Base-by-base conservation (phyloP, 2,329 filamentous ascomycete genomes). In the Curvularia lunata region DNA sequence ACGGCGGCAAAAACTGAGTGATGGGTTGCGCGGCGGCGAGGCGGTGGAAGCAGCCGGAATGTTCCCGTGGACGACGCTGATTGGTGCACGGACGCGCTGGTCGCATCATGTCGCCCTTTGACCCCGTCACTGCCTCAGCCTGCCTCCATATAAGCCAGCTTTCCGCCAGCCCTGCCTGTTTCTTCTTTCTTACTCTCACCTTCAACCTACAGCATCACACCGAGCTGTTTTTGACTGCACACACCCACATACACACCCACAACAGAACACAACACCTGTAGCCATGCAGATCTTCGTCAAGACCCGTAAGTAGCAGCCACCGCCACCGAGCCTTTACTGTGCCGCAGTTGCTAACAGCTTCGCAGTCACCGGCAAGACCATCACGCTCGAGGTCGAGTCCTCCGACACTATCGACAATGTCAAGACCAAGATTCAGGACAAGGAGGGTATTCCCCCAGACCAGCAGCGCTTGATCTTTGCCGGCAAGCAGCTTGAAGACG, bases 221-320 rank as follows among this genome's bases (percentile, higher is more conserved):
- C 25, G 51, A 52, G 48, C 53, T 56, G 28, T 49, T 47, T 47
- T 52, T 27, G 46, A 13, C 43, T 59, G 53, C 41, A 49, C 56
- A 30, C 9, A 57, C 43, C 55, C 55, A 62, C 59, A 62, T 43
- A 52, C 48, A 46, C 56, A 47, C 52, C 59, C 51, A 21, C 43
- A 12, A n/a, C 41, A 43, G 21, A 43, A 43, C 18, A 43, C 21
- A 43, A 43, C 41, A 43, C 13, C 16, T 40, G 50, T 61, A 61
- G 62, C 19, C 80, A 96, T 97, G 93, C 93, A 97, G 86, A 97
- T 97, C 85, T 97, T 97, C 81, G 93, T 97, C 75, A 97, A 97
- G 89, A 97, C 92, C 71, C 86, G 89, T 92, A 84, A 86, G 89
- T 89, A 72, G 34, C 64, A 68, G 66, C 67, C 70, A 61, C 64